Evolutionary conservation across 2,329 filamentous ascomycete species (phyloP), one percentile per base, ranked within the genome.

Genomic region (Cytospora piceicola): DNA sequence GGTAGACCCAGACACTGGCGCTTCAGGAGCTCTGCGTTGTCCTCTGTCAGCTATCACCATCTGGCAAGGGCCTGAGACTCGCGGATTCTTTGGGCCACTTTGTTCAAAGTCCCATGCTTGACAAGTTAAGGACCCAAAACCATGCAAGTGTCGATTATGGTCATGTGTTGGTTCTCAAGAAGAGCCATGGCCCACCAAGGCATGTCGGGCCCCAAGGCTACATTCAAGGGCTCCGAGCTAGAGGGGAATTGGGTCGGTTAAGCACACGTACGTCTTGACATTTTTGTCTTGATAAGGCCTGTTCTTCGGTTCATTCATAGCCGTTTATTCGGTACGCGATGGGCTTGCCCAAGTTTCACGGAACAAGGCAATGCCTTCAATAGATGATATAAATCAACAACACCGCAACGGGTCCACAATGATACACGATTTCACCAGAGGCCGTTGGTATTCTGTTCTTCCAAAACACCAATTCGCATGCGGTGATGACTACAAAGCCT

Each of bases 151-250:
- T 83, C 76, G 17, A 90, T 73, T 69, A 86, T 82, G 66, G 80
- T 81, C 64, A 79, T 77, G 65, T 88, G 76, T 30, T 78, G 75
- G 0, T 77, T 74, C 22, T 82, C 77, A 1, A 85, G 80, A 7
- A 87, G 74, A 3, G 82, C 74, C 54, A 80, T 80, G 27, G 85
- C 82, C 87, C 88, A 90, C 80, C 87, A 88, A 72, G 89, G 76
- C 64, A 84, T 75, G 46, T 88, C 85, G 0, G 82, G 83, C 20
- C 73, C 79, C 69, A 89, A 84, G 27, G 83, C 85, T 7, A 78
- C 77, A 71, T 86, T 86, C 70, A 90, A 90, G 77, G 39, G 81
- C 81, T 42, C 80, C 74, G 29, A 84, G 76, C 61, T 88, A 82
- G 66, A 90, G 75, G 61, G 85, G 82, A 12, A 76, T 72, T 34